Conservation (phyloP, 2,329 filamentous ascomycete genomes). For the Fusarium mexicanum region DNA sequence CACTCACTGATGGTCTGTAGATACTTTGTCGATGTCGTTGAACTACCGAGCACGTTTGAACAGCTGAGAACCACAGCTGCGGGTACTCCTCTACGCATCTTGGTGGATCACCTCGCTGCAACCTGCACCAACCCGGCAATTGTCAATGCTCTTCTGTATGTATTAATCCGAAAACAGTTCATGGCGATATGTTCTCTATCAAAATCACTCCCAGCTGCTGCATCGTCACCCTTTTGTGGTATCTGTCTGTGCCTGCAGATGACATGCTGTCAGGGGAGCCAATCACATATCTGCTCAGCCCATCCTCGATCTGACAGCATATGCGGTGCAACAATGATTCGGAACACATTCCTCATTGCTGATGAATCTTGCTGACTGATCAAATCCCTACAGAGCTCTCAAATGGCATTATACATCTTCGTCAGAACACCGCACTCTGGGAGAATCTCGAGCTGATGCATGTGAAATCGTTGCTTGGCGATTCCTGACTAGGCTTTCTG, state of each 20-base stretch:
- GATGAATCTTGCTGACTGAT: constrained; percentile 13
- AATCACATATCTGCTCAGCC: constrained; percentile 10
- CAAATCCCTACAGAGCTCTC: constrained; percentile 65
- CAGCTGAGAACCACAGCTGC: constrained; percentile 74
- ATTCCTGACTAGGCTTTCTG: constrained; percentile 75
- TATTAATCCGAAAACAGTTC: constrained; percentile 34
- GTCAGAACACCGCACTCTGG: constrained; percentile 71
- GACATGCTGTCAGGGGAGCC: constrained; percentile 12
- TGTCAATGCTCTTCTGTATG: constrained; percentile 78
- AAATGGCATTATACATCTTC: constrained; percentile 78
- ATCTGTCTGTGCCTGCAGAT: constrained; percentile 25
- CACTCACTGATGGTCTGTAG: constrained; percentile 49
- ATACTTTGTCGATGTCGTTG: constrained; percentile 70
- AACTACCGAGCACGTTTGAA: constrained; percentile 75
- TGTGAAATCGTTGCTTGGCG: constrained; percentile 87
- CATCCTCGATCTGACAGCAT: constrained; percentile 9
- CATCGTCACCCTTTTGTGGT: neutral
- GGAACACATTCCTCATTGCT: neutral
- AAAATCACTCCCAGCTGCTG: neutral
- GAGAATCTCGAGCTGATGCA: constrained; percentile 74
- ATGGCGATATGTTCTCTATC: neutral
- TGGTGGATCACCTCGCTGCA: constrained; percentile 72
- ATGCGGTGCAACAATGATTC: constrained; percentile 12
- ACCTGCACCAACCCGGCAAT: constrained; percentile 74
- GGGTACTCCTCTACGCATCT: constrained; percentile 63